Conservation (phyloP, 352 stramenopile species). For the Phytophthora pluvialis region DNA sequence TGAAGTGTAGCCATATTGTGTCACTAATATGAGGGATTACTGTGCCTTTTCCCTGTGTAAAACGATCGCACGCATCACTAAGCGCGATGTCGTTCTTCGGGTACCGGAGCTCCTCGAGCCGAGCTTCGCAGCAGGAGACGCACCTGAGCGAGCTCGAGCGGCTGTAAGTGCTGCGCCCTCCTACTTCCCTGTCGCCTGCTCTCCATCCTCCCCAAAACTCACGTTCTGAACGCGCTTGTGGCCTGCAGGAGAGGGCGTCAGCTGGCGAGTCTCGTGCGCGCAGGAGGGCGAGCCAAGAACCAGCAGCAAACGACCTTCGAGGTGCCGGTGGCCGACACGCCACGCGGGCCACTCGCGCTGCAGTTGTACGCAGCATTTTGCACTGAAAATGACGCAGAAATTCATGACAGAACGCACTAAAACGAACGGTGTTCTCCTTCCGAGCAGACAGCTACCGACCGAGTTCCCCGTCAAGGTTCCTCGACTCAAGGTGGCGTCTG, state of each 20-base stretch:
- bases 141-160: constrained; percentile 84
- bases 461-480: constrained; percentile 80
- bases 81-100: constrained; percentile 71
- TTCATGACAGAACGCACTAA: constrained; percentile 1
- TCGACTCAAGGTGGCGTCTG: constrained; percentile 52
- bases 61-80: constrained; percentile 17
- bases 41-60: constrained; percentile 4
- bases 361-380: constrained; percentile 45
- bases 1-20: constrained; percentile 15
- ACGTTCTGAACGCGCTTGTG: constrained; percentile 16
- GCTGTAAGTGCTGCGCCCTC: constrained; percentile 49
- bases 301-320: constrained; percentile 88
- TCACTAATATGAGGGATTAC: constrained; percentile 3
- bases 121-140: constrained; percentile 63
- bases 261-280: constrained; percentile 81
- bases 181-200: constrained; percentile 7
- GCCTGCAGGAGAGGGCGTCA: constrained; percentile 67
- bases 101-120: constrained; percentile 61
- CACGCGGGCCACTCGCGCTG: constrained; percentile 53
- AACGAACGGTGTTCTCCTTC: constrained; percentile 10
- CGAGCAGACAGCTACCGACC: constrained; percentile 61
- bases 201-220: not conserved
- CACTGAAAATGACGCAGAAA: not conserved
- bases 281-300: constrained; percentile 83
- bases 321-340: constrained; percentile 66